Evolutionary conservation across 495 filamentous ascomycete genomes (phyloP), one percentile per base, ranked within the genome.

Genomic region (Usnea hakonensis): DNA sequence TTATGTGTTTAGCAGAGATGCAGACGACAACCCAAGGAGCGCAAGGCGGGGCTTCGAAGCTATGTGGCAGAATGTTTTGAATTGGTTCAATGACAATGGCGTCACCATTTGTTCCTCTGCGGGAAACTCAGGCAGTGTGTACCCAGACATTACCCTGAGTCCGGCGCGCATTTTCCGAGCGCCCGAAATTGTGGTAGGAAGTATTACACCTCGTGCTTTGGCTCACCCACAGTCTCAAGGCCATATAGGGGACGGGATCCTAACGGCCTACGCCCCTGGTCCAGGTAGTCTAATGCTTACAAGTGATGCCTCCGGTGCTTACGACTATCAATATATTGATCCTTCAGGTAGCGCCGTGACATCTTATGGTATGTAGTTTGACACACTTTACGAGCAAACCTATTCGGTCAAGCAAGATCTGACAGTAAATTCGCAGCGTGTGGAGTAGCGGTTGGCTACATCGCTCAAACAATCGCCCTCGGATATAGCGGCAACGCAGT

Each of bases 151-250:
- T 11, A 3, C 6, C 7, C 38, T 40, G 26, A 57, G 37, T 40
- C 35, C 55, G 26, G 35, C 35, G 6, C 21, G 55, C 16, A 21
- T 57, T n/a, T 32, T 55, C 28, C 52, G n/a, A 35, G 2, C 26
- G 10, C 52, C 52, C 28, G 26, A 55, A 17, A 55, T 55, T 19
- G 52, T 40, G 6, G n/a, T 40, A 10, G 35, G 35, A 36, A 40
- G 55, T 28, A 21, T 57, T 9, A 23, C 28, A 28, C 35, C 55
- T 17, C 23, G 28, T 5, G 55, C 35, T 28, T 6, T 38, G n/a
- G 55, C 55, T 16, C 55, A 57, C n/a, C 55, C 55, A 26, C 33
- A 10, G 7, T 57, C 55, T 57, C 55, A 57, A 40, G 55, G 55
- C 10, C 7, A 16, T 26, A 57, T 57, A 26, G 35, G 55, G 10